Percentiles rank a stretch among this genome's conserved stretches.
phyloP scores from a whole-genome alignment of 2,329 filamentous ascomycete genomes.

The Neophaeococcomyces mojaviensis region DNA sequence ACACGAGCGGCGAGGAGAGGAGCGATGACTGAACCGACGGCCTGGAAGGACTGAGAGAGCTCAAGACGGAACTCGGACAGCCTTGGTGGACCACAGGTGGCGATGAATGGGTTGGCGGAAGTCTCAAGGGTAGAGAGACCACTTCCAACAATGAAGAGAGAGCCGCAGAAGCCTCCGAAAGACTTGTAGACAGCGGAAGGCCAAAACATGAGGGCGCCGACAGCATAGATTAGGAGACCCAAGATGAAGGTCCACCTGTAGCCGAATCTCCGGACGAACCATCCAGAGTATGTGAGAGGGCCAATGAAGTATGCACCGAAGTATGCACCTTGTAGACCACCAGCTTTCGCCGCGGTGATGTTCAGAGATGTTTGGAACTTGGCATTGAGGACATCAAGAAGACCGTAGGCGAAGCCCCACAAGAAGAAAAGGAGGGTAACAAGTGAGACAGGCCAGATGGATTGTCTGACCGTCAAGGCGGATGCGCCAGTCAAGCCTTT shows the following conservation, averaged over 20 bases:
- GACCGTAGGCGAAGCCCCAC: conserved; percentile 46
- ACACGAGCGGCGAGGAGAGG: conserved; percentile 58
- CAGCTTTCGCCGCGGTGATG: conserved; percentile 51
- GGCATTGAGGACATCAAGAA: conserved; percentile 45
- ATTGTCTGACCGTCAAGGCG: conserved; percentile 37
- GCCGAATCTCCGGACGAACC: conserved; percentile 63
- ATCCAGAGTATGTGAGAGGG: conserved; percentile 46
- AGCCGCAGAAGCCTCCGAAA: conserved; percentile 64
- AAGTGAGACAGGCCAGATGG: conserved; percentile 35
- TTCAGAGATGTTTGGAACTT: conserved; percentile 52
- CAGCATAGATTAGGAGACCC: conserved; percentile 61
- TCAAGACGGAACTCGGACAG: conserved; percentile 73
- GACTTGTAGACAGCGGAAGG: conserved; percentile 65
- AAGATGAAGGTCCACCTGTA: conserved; percentile 68
- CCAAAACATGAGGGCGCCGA: conserved; percentile 77
- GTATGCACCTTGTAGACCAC: conserved; percentile 57
- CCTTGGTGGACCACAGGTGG: conserved; percentile 67
- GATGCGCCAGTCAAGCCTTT: conserved; percentile 32
- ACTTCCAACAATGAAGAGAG: conserved; percentile 64
- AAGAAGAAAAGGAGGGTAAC: conserved; percentile 47
- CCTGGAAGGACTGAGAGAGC: conserved; percentile 69
- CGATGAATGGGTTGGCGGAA: conserved; percentile 68
- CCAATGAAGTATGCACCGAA: conserved; percentile 54
- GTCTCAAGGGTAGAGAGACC: conserved; percentile 69
- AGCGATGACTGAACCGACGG: conserved; percentile 65